These are phyloP conservation scores for Peribolospora kevripleyi DNA, from an alignment of 768 basidiomycete genomes.

Conservation along the genomic window DNA sequence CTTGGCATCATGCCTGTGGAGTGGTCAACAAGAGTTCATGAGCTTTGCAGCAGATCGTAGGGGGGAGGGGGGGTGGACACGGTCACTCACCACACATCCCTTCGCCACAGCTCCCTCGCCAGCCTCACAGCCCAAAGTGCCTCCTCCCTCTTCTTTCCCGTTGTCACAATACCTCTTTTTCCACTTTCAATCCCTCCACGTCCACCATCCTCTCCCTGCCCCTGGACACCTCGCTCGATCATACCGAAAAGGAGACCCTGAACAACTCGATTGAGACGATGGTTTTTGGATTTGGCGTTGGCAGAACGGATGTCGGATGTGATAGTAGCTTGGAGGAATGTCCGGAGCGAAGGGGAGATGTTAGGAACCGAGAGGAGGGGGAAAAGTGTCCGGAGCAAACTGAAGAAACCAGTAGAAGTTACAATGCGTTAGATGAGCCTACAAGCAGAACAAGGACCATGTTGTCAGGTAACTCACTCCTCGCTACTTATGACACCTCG, in stretches of 20 bases:
- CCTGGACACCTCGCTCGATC: conserved; percentile 48
- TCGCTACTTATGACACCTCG: conserved; percentile 78
- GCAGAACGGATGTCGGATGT: conserved; percentile 78
- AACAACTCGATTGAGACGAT: conserved; percentile 84
- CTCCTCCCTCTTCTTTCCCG: conserved; percentile 6
- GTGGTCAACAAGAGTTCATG: background rate
- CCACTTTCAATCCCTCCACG: conserved; percentile 56
- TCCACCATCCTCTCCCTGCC: conserved; percentile 36
- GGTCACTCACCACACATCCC: conserved; percentile 44
- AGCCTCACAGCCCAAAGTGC: conserved; percentile 94
- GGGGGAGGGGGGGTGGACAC: background rate
- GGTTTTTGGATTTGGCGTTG: conserved; percentile 66
- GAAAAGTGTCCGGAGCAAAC: conserved; percentile 72
- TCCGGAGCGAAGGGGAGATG: conserved; percentile 55
- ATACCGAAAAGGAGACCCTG: conserved; percentile 89
- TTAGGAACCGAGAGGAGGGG: conserved; percentile 73
- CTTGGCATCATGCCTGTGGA: conserved; percentile 57
- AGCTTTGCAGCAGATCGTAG: background rate
- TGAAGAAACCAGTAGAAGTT: conserved; percentile 17
- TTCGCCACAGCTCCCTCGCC: conserved; percentile 82
- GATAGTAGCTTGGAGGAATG: conserved; percentile 77
- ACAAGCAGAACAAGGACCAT: background rate
- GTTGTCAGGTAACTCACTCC: conserved; percentile 33
- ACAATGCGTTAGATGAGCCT: background rate
- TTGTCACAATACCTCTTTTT: conserved; percentile 30